Evolutionary conservation across 352 stramenopile genomes (phyloP), one percentile per base, ranked within the genome.

Genomic region (Pythium rishiriense): DNA sequence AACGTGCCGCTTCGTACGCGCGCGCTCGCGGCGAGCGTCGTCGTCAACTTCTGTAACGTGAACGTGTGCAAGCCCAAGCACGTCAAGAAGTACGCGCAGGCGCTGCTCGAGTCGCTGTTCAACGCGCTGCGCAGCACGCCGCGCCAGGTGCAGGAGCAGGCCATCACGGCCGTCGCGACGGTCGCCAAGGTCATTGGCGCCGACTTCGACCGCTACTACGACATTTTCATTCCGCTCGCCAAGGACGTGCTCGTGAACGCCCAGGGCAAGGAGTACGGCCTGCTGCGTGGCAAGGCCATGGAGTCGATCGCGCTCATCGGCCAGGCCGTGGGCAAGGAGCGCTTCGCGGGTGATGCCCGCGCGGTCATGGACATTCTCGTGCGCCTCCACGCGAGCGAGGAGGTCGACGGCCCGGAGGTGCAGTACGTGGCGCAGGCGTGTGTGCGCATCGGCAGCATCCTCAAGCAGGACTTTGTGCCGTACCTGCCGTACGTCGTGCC

Each of bases 331-430:
- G 87, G 87, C 46, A 96, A 96, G 70, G 75, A 93, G 29, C 76
- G 74, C 22, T 96, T 96, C 39, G 75, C 84, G 4, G 69, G 58
- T 12, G 87, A 96, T 62, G 87, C 87, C 41, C 89, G 88, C 72
- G 79, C 78, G n/a, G 83, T 96, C 43, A 96, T 96, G 87, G 83
- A 93, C 68, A 93, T 94, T 60, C 63, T 96, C 39, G 74, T 96
- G 51, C 81, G 77, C 49, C 77, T 92, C 50, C 84, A 93, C 63
- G 64, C 76, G 26, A 90, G 79, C 50, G 81, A 91, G 52, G 79
- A 86, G 43, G 69, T 89, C 1, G 83, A 89, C 49, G 83, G 83
- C 0, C 78, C 84, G 0, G 87, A 93, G 70, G 78, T 92, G 54
- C 87, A 94, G 73, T 96, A 96, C 70, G 81, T 96, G 22, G 83